phyloP scores from a whole-genome alignment of 192 early-diverging fungal species.

The Kickxella alabastrina region DNA sequence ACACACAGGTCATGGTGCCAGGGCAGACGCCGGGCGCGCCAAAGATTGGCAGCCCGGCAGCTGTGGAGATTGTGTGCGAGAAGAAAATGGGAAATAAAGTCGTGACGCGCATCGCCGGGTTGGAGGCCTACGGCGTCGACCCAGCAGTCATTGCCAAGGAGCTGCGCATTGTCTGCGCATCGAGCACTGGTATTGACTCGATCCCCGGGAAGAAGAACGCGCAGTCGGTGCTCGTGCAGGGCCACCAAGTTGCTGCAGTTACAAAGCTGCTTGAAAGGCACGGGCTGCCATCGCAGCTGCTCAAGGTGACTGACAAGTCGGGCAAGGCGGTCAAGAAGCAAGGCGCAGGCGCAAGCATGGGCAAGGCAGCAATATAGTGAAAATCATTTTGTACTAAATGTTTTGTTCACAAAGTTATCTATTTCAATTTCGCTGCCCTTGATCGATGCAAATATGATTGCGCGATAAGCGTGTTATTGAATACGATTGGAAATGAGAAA shows the following conservation, averaged over 20 bases:
- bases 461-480: too few species aligned
- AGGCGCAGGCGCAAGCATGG: slow-evolving; percentile 2
- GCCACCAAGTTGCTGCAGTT: slow-evolving; percentile 37
- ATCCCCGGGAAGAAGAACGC: slow-evolving; percentile 33
- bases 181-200: slow-evolving; percentile 39
- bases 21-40: slow-evolving; percentile 6
- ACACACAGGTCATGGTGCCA: slow-evolving; percentile 29
- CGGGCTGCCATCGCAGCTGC: slow-evolving; percentile 25
- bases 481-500: too few species aligned
- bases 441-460: too few species aligned
- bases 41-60: slow-evolving; percentile 28
- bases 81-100: slow-evolving; percentile 50
- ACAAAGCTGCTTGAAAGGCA: slow-evolving; percentile 30
- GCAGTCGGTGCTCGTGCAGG: slow-evolving; percentile 38
- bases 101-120: slow-evolving; percentile 36
- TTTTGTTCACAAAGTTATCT: too few species aligned
- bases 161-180: slow-evolving; percentile 36
- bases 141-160: slow-evolving; percentile 36
- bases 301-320: slow-evolving; percentile 34
- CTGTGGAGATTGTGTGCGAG: slow-evolving; percentile 35
- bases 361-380: too few species aligned
- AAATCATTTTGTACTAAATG: too few species aligned
- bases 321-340: slow-evolving; percentile 39
- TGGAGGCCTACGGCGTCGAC: slow-evolving; percentile 39
- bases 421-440: too few species aligned